Percentiles rank a stretch among this genome's conserved stretches.
Evolutionary conservation across 495 filamentous ascomycete genomes (phyloP).

Genomic region (Penicillium silybi): DNA sequence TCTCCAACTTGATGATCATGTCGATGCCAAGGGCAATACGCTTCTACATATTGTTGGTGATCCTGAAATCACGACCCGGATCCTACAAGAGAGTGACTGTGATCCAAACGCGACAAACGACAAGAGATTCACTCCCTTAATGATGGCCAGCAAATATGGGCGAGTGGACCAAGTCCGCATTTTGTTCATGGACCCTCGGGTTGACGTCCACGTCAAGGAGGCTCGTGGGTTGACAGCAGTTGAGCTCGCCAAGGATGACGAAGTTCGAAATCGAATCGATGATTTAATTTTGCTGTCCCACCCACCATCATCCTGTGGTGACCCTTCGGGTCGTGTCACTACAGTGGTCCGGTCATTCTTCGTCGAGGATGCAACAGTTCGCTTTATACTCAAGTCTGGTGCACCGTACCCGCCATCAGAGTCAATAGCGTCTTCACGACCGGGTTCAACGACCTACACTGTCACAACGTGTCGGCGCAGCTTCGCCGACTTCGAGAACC

Average conservation of each 20-base stretch:
- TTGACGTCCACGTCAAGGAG: constrained; percentile 82
- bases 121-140: constrained; percentile 89
- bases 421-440: constrained; percentile 35
- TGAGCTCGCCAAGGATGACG: constrained; percentile 96
- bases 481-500: constrained; percentile 83
- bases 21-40: constrained; percentile 91
- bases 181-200: constrained; percentile 80
- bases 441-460: constrained; percentile 62
- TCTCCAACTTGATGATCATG: constrained; percentile 87
- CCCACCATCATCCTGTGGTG: constrained; percentile 38
- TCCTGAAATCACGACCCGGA: constrained; percentile 65
- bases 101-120: constrained; percentile 96
- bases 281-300: constrained; percentile 83
- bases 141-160: constrained; percentile 99
- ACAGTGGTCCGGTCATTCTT: constrained; percentile 96
- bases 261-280: constrained; percentile 93
- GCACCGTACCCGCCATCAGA: constrained; percentile 43
- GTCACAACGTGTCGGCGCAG: constrained; percentile 94
- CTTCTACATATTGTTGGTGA: constrained; percentile 91
- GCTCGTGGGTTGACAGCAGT: constrained; percentile 88
- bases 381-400: constrained; percentile 91
- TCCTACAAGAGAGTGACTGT: constrained; percentile 79
- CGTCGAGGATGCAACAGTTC: constrained; percentile 91
- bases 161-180: constrained; percentile 87
- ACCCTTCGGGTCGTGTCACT: constrained; percentile 76